Evolutionary conservation across 2,329 filamentous ascomycete genomes (phyloP), one percentile per base, ranked within the genome.

Genomic region (Botrytis squamosa): DNA sequence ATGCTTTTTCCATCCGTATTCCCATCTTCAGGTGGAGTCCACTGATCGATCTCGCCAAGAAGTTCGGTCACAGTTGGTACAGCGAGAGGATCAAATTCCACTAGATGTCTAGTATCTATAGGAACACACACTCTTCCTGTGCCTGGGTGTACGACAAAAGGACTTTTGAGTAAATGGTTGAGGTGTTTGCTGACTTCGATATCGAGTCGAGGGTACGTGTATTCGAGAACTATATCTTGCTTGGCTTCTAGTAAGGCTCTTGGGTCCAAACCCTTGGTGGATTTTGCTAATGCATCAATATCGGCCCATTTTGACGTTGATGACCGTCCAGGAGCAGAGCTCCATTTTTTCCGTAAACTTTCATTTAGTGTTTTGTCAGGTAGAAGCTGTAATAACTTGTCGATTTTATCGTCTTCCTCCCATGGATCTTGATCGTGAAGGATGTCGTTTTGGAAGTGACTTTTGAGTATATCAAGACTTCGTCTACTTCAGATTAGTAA

Each of bases 181-280:
- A 97, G 89, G 82, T 98, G 97, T 86, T 98, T 98, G 81, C 93
- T 96, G 81, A 99, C 96, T 83, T 97, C 94, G 75, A 96, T 95
- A 86, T 99, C 96, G 72, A 99, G 92, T 57, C 96, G 92, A 4
- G 96, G 96, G 83, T 99, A 99, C 10, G 96, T 98, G 84, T 99
- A 98, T 84, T 99, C 96, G 44, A 99, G 89, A 5, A 98, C 91
- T 75, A 99, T 93, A 81, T 98, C 96, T 82, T 98, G 94, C 84
- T 98, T 98, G 36, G 94, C 94, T 79, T 98, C 93, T 14, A 92
- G 88, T 20, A 99, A 87, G 3, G 91, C 89, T 76, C 88, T 89
- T 0, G 90, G 83, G 77, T 96, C 91, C n/a, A 97, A 87, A 16
- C 87, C 86, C 80, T 90, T 92, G 80, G 90, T 90, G 0, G 90